phyloP scores from a whole-genome alignment of 306 rosid species.

The Dalbergia cochinchinensis region DNA sequence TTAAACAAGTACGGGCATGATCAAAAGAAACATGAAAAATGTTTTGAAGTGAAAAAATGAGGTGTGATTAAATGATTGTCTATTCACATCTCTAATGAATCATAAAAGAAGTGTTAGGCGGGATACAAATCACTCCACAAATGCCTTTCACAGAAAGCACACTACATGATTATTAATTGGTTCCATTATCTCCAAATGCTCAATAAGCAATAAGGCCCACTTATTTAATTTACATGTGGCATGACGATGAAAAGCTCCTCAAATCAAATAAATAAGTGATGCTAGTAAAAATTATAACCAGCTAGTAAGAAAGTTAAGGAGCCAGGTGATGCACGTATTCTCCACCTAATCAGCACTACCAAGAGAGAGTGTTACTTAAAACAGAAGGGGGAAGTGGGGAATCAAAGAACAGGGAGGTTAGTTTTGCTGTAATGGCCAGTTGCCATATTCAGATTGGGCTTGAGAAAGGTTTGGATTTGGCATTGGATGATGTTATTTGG shows the following conservation, averaged over 20 bases:
- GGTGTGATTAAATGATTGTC: not conserved
- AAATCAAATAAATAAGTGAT: slow-evolving; percentile 20
- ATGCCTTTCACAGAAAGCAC: not conserved
- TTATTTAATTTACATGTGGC: slow-evolving; percentile 1
- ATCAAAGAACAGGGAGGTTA: slow-evolving; percentile 7
- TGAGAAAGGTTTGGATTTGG: too few species aligned
- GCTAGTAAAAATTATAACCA: not conserved
- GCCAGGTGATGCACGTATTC: not conserved
- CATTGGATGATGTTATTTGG: too few species aligned
- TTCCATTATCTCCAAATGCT: slow-evolving; percentile 43
- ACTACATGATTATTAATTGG: slow-evolving; percentile 31
- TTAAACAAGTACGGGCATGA: not conserved
- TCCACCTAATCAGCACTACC: slow-evolving; percentile 23
- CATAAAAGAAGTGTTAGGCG: slow-evolving; percentile 22
- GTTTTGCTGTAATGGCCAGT: not conserved
- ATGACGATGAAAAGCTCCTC: not conserved
- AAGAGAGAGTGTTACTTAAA: not conserved
- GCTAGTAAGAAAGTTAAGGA: slow-evolving; percentile 1
- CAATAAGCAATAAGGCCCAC: slow-evolving; percentile 15
- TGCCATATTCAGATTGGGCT: too few species aligned
- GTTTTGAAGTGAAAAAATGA: slow-evolving; percentile 9
- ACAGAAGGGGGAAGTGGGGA: not conserved
- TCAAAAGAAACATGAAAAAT: slow-evolving; percentile 29
- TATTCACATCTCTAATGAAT: not conserved
- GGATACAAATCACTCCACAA: slow-evolving; percentile 28